A percentile compares a stretch with the other conserved stretches of the same genome.
Conservation (phyloP, 1,284 basidiomycete species). For the Xerocomus nothofagi region DNA sequence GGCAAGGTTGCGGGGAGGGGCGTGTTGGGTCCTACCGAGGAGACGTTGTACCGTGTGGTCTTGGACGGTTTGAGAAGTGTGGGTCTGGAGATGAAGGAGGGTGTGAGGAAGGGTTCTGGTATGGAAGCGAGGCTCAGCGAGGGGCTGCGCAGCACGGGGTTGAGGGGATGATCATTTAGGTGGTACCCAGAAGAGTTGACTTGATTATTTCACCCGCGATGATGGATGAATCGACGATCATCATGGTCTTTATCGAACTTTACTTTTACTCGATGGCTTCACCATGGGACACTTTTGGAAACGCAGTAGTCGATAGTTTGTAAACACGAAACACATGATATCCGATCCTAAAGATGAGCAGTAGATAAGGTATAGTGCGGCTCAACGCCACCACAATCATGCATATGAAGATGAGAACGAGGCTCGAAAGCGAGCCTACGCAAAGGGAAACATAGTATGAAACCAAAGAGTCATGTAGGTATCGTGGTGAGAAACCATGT, state of each 20-base stretch:
- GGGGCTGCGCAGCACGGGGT: conserved; percentile 18
- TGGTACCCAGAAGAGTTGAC: neutral
- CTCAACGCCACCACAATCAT: conserved; percentile 16
- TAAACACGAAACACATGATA: neutral
- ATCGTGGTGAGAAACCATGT: neutral
- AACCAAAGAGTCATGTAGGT: neutral
- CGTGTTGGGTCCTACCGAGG: conserved; percentile 65
- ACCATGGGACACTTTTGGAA: neutral
- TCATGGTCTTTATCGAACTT: too few relatives aligned
- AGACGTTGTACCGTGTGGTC: conserved; percentile 60
- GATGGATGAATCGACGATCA: too few relatives aligned
- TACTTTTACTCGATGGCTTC: neutral
- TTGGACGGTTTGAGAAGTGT: conserved; percentile 58
- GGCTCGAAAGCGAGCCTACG: neutral
- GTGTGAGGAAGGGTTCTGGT: conserved; percentile 27
- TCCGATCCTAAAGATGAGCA: neutral
- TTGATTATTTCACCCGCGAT: neutral
- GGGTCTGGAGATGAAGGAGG: conserved; percentile 72
- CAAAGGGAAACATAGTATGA: neutral
- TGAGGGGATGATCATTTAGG: neutral
- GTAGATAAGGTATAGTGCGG: conserved; percentile 14
- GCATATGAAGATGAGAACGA: conserved; percentile 1
- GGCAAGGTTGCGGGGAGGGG: conserved; percentile 59
- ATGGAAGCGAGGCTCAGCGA: conserved; percentile 32
- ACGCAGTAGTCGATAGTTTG: neutral